Percentiles rank a stretch among this genome's conserved stretches.
phyloP scores from a whole-genome alignment of 2,329 filamentous ascomycete species.

The Colletotrichum tanaceti region DNA sequence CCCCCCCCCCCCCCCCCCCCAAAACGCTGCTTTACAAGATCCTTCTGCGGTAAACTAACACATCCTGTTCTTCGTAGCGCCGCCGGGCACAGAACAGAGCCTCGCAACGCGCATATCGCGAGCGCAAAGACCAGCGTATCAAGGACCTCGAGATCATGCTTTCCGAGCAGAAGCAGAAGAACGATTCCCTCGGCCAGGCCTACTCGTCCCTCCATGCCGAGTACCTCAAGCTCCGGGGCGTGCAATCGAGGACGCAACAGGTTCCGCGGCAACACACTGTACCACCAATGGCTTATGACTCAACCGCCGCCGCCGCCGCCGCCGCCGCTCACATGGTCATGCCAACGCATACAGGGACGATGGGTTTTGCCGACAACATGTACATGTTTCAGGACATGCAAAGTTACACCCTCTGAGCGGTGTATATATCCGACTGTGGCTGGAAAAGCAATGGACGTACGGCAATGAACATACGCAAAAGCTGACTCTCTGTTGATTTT shows the following conservation, averaged over 20 bases:
- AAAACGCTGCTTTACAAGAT: neutral
- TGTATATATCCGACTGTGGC: slow-evolving; percentile 12
- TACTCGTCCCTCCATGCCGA: slow-evolving; percentile 63
- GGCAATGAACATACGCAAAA: slow-evolving; percentile 14
- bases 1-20: no score
- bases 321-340: slow-evolving; percentile 34
- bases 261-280: slow-evolving; percentile 29
- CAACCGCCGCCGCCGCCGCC: slow-evolving; percentile 10
- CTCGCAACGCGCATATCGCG: slow-evolving; percentile 49
- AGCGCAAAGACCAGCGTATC: slow-evolving; percentile 66
- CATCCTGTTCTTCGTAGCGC: slow-evolving; percentile 42
- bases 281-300: slow-evolving; percentile 37
- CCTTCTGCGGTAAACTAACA: slow-evolving; percentile 11
- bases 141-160: slow-evolving; percentile 71
- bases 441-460: slow-evolving; percentile 6
- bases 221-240: slow-evolving; percentile 52
- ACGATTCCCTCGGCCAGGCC: slow-evolving; percentile 65
- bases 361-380: slow-evolving; percentile 47
- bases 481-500: slow-evolving; percentile 1
- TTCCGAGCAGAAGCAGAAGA: slow-evolving; percentile 63
- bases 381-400: slow-evolving; percentile 48
- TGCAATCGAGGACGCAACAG: slow-evolving; percentile 31
- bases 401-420: slow-evolving; percentile 41
- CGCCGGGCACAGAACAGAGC: slow-evolving; percentile 50
- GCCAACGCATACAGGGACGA: slow-evolving; percentile 40